phyloP scores from a whole-genome alignment of 2,329 filamentous ascomycete species.

The Trichoderma pleuroti region DNA sequence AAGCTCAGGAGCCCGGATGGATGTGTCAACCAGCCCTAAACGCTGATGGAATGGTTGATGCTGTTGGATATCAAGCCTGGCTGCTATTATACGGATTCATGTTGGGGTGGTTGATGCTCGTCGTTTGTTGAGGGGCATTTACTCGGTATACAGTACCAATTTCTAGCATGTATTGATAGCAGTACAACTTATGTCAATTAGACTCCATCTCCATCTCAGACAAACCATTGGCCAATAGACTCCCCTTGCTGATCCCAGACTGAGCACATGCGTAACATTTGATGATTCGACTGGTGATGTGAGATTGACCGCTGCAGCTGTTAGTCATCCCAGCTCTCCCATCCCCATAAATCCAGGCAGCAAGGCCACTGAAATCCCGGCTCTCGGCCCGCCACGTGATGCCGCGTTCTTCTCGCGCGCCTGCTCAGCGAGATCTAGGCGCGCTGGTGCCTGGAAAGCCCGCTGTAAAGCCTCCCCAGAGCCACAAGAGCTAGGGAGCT shows the following conservation, averaged over 20 bases:
- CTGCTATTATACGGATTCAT: too few relatives aligned
- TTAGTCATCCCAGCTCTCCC: not conserved
- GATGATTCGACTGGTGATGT: not conserved
- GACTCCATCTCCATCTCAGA: not conserved
- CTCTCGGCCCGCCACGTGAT: conserved; percentile 25
- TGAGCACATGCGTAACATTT: not conserved
- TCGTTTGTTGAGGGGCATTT: not conserved
- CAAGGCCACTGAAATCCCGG: not conserved
- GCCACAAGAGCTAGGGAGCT: not conserved
- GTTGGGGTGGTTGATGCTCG: not conserved
- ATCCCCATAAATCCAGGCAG: conserved; percentile 17
- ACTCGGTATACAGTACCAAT: not conserved
- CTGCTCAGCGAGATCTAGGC: conserved; percentile 20
- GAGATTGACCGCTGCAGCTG: not conserved
- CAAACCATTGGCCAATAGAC: not conserved
- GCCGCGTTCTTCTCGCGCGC: conserved; percentile 25
- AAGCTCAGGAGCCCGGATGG: not conserved
- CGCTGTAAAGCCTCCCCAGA: not conserved
- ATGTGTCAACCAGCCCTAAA: not conserved
- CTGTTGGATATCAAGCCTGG: too few relatives aligned
- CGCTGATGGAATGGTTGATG: not conserved
- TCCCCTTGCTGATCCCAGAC: not conserved
- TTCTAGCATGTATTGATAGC: too few relatives aligned
- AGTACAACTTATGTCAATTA: too few relatives aligned
- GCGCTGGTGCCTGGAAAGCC: conserved; percentile 26